These are phyloP conservation scores for Xerocomus cyaneibrunnescens DNA, from an alignment of 1,284 basidiomycete genomes.

Conservation along the genomic window DNA sequence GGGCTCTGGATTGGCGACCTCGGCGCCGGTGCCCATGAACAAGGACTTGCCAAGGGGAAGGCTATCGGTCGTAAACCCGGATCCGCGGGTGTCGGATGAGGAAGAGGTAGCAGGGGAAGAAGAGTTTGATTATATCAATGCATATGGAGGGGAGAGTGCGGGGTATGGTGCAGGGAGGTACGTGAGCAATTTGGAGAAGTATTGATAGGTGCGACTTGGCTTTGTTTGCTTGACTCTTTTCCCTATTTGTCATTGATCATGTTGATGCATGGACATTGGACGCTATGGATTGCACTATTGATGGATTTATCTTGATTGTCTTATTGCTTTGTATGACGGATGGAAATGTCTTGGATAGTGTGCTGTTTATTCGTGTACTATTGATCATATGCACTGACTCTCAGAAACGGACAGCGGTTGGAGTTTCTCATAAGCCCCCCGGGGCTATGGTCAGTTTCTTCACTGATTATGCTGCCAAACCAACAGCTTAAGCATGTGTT, in stretches of 20 bases:
- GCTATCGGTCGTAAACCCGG: constrained; percentile 33
- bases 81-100: constrained; percentile 37
- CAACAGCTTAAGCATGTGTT: too few relatives aligned
- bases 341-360: neutral
- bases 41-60: constrained; percentile 24
- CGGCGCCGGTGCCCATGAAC: constrained; percentile 38
- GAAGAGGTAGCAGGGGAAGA: constrained; percentile 35
- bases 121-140: constrained; percentile 56
- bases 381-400: neutral
- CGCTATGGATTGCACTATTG: neutral
- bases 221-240: neutral
- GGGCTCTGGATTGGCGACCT: constrained; percentile 9
- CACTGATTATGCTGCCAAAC: too few relatives aligned
- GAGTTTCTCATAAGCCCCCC: too few relatives aligned
- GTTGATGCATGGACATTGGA: constrained; percentile 1
- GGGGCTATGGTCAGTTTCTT: too few relatives aligned
- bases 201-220: neutral
- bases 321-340: too few relatives aligned
- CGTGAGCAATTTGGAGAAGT: constrained; percentile 30
- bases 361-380: constrained; percentile 5
- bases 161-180: constrained; percentile 31
- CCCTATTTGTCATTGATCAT: constrained; percentile 9
- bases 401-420: too few relatives aligned
- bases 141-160: constrained; percentile 40
- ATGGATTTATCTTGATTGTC: neutral